Evolutionary conservation across 345 rosid species (phyloP).

Genomic region (Dimocarpus longan): DNA sequence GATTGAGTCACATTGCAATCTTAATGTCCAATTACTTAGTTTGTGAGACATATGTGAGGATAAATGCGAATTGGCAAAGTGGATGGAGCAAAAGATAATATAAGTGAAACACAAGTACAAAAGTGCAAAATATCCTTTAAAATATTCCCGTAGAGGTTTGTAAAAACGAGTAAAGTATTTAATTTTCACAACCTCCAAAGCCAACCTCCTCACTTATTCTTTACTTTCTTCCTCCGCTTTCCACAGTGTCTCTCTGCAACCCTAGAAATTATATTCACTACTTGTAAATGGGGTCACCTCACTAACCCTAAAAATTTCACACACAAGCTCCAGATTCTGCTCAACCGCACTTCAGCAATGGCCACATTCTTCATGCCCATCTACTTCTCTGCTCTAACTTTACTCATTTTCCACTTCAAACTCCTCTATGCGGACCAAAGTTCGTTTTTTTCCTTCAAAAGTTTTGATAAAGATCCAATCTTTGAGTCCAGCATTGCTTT

Average conservation of each 20-base stretch:
- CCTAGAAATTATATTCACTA: constrained; percentile 21
- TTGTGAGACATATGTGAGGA: not conserved
- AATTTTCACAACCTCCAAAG: constrained; percentile 53
- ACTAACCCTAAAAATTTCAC: constrained; percentile 31
- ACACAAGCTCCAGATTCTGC: constrained; percentile 27
- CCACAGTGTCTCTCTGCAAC: constrained; percentile 13
- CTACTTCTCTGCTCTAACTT: constrained; percentile 31
- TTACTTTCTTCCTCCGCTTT: constrained; percentile 32
- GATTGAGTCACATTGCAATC: too few species aligned
- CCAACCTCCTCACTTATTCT: constrained; percentile 27
- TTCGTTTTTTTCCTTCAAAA: constrained; percentile 52
- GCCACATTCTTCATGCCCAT: constrained; percentile 40
- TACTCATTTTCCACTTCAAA: constrained; percentile 38
- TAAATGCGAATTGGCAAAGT: not conserved
- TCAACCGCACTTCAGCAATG: constrained; percentile 47
- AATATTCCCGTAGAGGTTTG: constrained; percentile 47
- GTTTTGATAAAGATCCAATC: constrained; percentile 48
- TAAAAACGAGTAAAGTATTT: constrained; percentile 48
- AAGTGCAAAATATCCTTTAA: constrained; percentile 33
- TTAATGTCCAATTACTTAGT: too few species aligned
- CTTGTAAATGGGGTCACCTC: constrained; percentile 40
- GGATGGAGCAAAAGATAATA: not conserved
- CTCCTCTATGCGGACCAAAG: constrained; percentile 42
- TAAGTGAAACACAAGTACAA: constrained; percentile 18
- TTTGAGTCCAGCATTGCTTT: constrained; percentile 57